Evolutionary conservation across 148 eudicot genomes (phyloP).

Genomic region (Amaranthus hypochondriacus): DNA sequence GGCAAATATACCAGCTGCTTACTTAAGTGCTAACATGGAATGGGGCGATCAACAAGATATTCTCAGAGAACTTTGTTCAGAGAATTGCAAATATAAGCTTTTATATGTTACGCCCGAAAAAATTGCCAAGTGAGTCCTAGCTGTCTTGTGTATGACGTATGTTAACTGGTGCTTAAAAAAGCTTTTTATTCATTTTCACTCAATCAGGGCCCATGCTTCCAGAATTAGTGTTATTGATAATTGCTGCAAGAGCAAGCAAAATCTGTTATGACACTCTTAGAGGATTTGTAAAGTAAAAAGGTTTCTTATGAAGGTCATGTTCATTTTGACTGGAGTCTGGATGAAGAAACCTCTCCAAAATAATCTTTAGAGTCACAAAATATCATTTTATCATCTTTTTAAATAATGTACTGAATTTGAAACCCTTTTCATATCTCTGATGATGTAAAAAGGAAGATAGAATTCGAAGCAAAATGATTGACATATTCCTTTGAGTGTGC

Average conservation of each 20-base stretch:
- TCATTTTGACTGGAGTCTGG: too few species aligned
- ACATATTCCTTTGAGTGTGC: too few species aligned
- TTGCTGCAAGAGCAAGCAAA: background rate
- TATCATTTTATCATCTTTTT: too few species aligned
- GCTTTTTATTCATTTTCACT: background rate
- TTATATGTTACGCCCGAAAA: conserved; percentile 96
- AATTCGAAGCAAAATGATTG: too few species aligned
- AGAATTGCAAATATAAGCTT: conserved; percentile 67
- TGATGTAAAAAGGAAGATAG: too few species aligned
- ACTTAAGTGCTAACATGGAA: conserved; percentile 92
- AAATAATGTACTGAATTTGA: too few species aligned
- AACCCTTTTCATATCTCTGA: too few species aligned
- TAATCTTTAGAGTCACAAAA: too few species aligned
- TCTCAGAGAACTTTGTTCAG: conserved; percentile 66
- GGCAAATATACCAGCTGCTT: conserved; percentile 95
- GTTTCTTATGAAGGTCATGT: too few species aligned
- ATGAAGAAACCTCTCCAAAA: too few species aligned
- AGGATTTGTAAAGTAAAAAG: too few species aligned
- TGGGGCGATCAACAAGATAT: conserved; percentile 97
- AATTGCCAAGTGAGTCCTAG: conserved; percentile 76
- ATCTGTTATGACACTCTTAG: background rate
- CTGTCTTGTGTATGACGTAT: background rate
- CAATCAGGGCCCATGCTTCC: background rate
- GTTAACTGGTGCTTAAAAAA: background rate
- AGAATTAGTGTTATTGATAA: background rate